Conservation (phyloP, 108 stramenopile species). For the Fragilaria crotonensis region DNA sequence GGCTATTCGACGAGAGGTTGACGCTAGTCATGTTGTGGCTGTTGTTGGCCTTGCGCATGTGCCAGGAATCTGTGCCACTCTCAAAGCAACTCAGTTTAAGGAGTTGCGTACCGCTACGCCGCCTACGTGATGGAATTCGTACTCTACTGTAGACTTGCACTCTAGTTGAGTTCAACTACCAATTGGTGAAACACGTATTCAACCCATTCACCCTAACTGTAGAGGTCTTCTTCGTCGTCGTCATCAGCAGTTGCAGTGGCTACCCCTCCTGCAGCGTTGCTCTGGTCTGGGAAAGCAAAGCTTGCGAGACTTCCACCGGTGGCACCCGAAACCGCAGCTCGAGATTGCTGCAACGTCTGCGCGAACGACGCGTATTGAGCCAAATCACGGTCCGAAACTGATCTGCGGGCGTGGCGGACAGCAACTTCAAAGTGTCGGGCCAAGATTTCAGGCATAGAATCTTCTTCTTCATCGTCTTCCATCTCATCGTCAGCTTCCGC, state of each 20-base stretch:
- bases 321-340: slow-evolving; percentile 83
- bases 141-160: too few species aligned
- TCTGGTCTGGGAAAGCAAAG: slow-evolving; percentile 83
- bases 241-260: slow-evolving; percentile 32
- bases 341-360: slow-evolving; percentile 90
- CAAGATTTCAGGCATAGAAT: slow-evolving; percentile 95
- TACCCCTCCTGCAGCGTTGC: slow-evolving; percentile 34
- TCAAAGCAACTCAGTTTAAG: too few species aligned
- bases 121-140: too few species aligned
- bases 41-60: slow-evolving; percentile 31
- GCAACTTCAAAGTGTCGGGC: slow-evolving; percentile 96
- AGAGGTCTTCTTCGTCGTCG: slow-evolving; percentile 89
- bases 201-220: too few species aligned
- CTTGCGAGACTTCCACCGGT: slow-evolving; percentile 82
- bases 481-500: slow-evolving; percentile 84
- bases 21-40: slow-evolving; percentile 15
- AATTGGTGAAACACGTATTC: too few species aligned
- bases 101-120: too few species aligned
- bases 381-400: slow-evolving; percentile 95
- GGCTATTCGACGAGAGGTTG: slow-evolving; percentile 17
- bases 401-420: slow-evolving; percentile 94
- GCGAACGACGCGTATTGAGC: slow-evolving; percentile 99
- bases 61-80: slow-evolving; percentile 24
- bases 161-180: too few species aligned
- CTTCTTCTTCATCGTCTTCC: slow-evolving; percentile 88